These are phyloP conservation scores for Petunia axillaris DNA, from an alignment of 257 asterid species.

Conservation along the genomic window DNA sequence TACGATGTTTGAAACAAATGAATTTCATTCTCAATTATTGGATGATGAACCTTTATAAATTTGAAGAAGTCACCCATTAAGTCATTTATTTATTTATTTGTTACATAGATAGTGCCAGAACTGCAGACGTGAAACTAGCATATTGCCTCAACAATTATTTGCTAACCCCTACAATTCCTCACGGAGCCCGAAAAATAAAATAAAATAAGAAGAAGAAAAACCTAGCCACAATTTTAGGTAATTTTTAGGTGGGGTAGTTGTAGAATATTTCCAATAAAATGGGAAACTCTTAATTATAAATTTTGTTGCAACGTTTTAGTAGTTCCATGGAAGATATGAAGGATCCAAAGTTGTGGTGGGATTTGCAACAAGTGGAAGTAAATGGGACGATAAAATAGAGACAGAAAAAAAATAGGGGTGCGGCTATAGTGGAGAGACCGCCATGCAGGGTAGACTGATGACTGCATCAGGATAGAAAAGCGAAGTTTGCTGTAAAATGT, in stretches of 20 bases:
- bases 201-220: neutral
- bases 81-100: no score
- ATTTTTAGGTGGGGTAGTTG: neutral
- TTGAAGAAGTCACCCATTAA: no score
- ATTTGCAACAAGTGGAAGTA: neutral
- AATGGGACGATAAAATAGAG: neutral
- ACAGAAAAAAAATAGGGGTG: neutral
- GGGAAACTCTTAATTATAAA: neutral
- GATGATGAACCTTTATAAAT: neutral
- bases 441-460: neutral
- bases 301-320: neutral
- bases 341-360: neutral
- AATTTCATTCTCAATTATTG: neutral
- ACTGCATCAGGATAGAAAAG: neutral
- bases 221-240: slow-evolving; percentile 5
- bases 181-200: neutral
- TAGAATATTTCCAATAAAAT: neutral
- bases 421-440: neutral
- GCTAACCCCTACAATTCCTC: neutral
- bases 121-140: neutral
- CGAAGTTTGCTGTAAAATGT: neutral
- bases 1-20: neutral
- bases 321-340: neutral
- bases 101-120: neutral
- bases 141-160: neutral